Base-by-base conservation (phyloP, 768 basidiomycete species). In the Udeniomyces megalosporus region DNA sequence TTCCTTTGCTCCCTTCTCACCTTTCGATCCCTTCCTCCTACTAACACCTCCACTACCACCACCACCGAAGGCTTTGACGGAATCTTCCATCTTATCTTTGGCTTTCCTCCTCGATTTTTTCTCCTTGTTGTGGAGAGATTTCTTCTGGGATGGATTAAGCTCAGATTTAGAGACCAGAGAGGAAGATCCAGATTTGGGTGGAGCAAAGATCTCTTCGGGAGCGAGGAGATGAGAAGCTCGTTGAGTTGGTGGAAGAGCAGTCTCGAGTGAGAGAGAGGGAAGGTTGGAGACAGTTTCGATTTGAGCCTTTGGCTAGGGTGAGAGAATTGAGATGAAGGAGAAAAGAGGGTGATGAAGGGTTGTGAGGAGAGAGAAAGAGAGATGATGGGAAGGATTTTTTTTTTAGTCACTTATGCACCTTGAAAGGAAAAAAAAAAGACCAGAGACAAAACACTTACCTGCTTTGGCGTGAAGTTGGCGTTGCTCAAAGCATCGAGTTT, bases 401-500 rank as follows among this genome's bases (percentile, higher is more conserved):
- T 42, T 8, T 8, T 42, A 17, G 17, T 42, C 17, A 42, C 38
- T 8, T 8, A 42, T 8, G 17, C 10, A 42, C 10, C 8, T 8
- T 8, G 11, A 11, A 32, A 2, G 31, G 20, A 35, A 35, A 1
- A 0, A 8, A 29, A 24, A 26, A 47, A 28, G 20, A 59, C 31
- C 28, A 60, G 62, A 58, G 53, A 38, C 45, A 52, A 29, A 12
- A 22, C 15, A 77, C 82, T 58, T 65, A 93, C 93, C 71, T 83
- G 82, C 73, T 96, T 96, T 1, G 93, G 95, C 17, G 88, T 85
- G 72, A 90, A 97, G 72, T 96, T 88, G 1, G 91, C 84, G 70
- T 96, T 97, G 72, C 86, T 88, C 38, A 97, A 76, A 22, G 93
- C 89, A 74, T 97, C 95, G 38, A 97, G 77, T 71, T 93, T 95